phyloP scores from a whole-genome alignment of 2,329 filamentous ascomycete genomes.

The Alternaria solani region DNA sequence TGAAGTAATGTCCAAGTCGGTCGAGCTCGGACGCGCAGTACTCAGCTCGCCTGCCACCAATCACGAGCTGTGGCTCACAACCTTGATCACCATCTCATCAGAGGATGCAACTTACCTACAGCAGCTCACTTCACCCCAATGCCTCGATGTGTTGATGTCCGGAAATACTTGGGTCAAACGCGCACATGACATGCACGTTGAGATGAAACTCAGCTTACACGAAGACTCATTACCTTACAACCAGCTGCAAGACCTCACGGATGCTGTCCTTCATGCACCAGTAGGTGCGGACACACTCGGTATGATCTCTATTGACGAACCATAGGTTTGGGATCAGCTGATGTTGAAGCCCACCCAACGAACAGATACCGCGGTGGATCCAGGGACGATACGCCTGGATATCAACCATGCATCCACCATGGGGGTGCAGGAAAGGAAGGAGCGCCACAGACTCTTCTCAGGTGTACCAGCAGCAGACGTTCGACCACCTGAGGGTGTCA shows the following conservation, averaged over 20 bases:
- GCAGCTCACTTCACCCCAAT: conserved; percentile 20
- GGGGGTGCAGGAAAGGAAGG: conserved; percentile 10
- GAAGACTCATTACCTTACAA: conserved; percentile 32
- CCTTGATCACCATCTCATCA: conserved; percentile 47
- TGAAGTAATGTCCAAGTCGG: conserved; percentile 33
- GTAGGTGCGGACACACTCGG: conserved; percentile 23
- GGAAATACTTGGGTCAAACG: conserved; percentile 45
- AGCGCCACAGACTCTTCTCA: conserved; percentile 31
- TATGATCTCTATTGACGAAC: background rate
- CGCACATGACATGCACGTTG: conserved; percentile 44
- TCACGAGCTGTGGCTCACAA: conserved; percentile 48
- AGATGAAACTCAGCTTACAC: conserved; percentile 34
- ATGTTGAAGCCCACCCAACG: conserved; percentile 34
- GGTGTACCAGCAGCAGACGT: conserved; percentile 39
- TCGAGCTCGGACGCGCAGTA: conserved; percentile 49
- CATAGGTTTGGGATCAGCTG: conserved; percentile 49
- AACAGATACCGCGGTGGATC: background rate
- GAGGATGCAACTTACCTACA: conserved; percentile 36
- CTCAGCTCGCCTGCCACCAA: conserved; percentile 32
- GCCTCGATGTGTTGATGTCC: conserved; percentile 35
- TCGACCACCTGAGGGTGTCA: conserved; percentile 41
- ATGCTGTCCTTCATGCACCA: conserved; percentile 39
- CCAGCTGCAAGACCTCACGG: conserved; percentile 30
- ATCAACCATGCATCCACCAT: conserved; percentile 26
- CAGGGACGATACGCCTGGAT: conserved; percentile 30